These are phyloP conservation scores for Hyaloscypha hepaticicola DNA, from an alignment of 495 filamentous ascomycete species.

Conservation along the genomic window DNA sequence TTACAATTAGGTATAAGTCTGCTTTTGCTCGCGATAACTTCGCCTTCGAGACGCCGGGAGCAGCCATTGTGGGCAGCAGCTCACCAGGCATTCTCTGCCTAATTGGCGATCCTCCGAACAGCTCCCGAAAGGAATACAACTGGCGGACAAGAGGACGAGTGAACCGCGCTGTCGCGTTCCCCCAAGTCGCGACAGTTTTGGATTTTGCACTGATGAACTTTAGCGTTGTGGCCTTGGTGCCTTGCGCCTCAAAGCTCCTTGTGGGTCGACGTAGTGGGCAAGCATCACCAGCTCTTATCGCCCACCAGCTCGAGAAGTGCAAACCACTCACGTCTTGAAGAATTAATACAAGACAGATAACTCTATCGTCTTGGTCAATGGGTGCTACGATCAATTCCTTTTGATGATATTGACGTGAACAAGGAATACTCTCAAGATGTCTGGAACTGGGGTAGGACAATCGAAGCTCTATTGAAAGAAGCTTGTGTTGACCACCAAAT, in stretches of 20 bases:
- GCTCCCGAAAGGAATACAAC: conserved; percentile 17
- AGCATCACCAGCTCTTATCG: conserved; percentile 21
- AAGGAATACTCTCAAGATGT: conserved; percentile 45
- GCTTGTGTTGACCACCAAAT: conserved; percentile 15
- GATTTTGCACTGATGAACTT: conserved; percentile 12
- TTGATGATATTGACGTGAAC: neutral
- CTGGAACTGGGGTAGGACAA: conserved; percentile 56
- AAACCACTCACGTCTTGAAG: neutral
- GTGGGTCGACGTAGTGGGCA: conserved; percentile 27
- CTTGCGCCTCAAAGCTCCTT: conserved; percentile 13
- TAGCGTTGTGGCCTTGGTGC: conserved; percentile 17
- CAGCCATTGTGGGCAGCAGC: conserved; percentile 34
- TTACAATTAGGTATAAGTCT: conserved; percentile 78
- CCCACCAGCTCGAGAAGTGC: neutral
- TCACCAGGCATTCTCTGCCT: conserved; percentile 34
- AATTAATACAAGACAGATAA: neutral
- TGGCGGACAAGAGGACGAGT: neutral
- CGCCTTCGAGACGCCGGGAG: conserved; percentile 29
- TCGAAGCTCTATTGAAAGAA: conserved; percentile 23
- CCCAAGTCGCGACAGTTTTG: conserved; percentile 26
- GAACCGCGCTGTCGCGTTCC: conserved; percentile 22
- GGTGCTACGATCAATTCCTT: neutral
- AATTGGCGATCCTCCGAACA: conserved; percentile 22
- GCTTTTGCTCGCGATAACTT: conserved; percentile 38
- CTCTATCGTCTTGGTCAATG: neutral